Percentiles rank a stretch among this genome's conserved stretches.
phyloP scores from a whole-genome alignment of 495 filamentous ascomycete genomes.

The Eremomyces bilateralis region DNA sequence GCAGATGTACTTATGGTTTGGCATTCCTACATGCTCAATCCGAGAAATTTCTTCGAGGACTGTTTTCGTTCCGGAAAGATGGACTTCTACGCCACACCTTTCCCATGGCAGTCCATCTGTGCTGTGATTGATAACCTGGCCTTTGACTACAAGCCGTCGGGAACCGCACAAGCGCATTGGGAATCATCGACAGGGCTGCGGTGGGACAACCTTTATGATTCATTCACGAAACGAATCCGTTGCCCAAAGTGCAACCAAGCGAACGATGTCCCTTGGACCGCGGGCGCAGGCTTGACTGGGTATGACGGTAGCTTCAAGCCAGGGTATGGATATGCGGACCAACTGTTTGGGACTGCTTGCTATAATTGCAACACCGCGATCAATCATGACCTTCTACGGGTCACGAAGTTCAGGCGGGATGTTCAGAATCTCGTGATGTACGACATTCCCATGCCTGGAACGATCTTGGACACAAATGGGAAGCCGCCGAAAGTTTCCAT shows the following conservation, averaged over 20 bases:
- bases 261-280: conserved; percentile 37
- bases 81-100: conserved; percentile 37
- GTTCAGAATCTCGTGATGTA: conserved; percentile 21
- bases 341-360: conserved; percentile 24
- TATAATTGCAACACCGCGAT: conserved; percentile 4
- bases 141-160: conserved; percentile 37
- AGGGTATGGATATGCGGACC: conserved; percentile 42
- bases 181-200: conserved; percentile 24
- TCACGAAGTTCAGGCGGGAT: conserved; percentile 36
- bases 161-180: conserved; percentile 27
- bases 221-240: conserved; percentile 23
- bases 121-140: conserved; percentile 33
- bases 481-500: not conserved
- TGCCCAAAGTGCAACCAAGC: conserved; percentile 33
- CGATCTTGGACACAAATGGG: conserved; percentile 15
- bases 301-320: conserved; percentile 3
- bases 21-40: conserved; percentile 76
- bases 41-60: conserved; percentile 57
- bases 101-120: conserved; percentile 48
- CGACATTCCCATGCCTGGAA: conserved; percentile 40
- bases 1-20: conserved; percentile 75
- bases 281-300: conserved; percentile 13
- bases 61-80: conserved; percentile 39
- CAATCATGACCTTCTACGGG: conserved; percentile 29
- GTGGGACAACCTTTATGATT: conserved; percentile 39